These are phyloP conservation scores for Crepidotus variabilis DNA, from an alignment of 768 basidiomycete genomes.

Conservation along the genomic window DNA sequence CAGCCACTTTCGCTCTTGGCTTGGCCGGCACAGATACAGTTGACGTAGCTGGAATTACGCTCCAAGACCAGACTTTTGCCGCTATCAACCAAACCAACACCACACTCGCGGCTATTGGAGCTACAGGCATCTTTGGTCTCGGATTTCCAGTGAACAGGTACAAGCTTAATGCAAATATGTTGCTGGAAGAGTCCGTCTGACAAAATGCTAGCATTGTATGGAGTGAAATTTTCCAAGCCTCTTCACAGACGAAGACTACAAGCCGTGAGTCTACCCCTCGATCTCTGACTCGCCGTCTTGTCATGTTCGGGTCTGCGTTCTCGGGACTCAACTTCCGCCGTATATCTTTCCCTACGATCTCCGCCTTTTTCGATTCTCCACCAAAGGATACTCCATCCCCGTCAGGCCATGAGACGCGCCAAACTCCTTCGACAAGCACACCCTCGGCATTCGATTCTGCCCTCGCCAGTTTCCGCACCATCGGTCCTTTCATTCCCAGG, in stretches of 20 bases:
- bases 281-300: slow-evolving; percentile 2
- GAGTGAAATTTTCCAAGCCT: neutral
- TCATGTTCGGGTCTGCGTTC: slow-evolving; percentile 23
- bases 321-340: slow-evolving; percentile 19
- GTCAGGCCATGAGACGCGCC: slow-evolving; percentile 11
- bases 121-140: slow-evolving; percentile 69
- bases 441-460: slow-evolving; percentile 19
- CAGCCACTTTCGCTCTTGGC: slow-evolving; percentile 67
- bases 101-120: slow-evolving; percentile 48
- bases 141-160: slow-evolving; percentile 76
- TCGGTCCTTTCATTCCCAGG: slow-evolving; percentile 44
- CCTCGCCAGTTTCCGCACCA: slow-evolving; percentile 36
- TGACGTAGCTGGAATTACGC: slow-evolving; percentile 45
- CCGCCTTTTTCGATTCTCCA: slow-evolving; percentile 9
- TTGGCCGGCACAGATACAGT: slow-evolving; percentile 58
- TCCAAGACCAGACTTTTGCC: slow-evolving; percentile 55
- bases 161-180: slow-evolving; percentile 8
- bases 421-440: slow-evolving; percentile 12
- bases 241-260: neutral
- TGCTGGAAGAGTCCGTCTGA: neutral
- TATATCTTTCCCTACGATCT: slow-evolving; percentile 26
- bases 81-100: slow-evolving; percentile 70
- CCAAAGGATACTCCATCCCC: neutral
- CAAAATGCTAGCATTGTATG: neutral
- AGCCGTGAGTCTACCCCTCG: neutral